Evolutionary conservation across 768 basidiomycete species (phyloP).

Genomic region (Mrakia frigida): DNA sequence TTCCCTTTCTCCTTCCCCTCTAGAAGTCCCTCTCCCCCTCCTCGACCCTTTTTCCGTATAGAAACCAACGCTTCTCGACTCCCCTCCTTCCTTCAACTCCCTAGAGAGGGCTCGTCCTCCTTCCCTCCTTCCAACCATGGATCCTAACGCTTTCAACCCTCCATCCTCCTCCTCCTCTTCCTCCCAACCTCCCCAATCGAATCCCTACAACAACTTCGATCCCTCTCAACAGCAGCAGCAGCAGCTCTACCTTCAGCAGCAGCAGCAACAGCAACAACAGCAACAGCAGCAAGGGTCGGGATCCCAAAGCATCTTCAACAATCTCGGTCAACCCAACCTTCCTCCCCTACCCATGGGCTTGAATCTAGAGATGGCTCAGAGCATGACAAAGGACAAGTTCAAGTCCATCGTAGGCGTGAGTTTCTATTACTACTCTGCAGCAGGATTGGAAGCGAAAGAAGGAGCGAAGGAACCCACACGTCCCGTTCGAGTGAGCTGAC

Average conservation of each 20-base stretch:
- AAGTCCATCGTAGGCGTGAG: background rate
- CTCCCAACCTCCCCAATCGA: constrained; percentile 10
- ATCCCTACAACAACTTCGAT: background rate
- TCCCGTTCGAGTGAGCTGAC: constrained; percentile 4
- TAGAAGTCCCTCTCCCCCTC: background rate
- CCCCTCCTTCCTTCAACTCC: background rate
- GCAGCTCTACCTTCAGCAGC: constrained; percentile 23
- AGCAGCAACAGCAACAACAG: constrained; percentile 20
- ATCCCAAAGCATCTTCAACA: background rate
- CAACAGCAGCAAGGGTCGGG: constrained; percentile 32
- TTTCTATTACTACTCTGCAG: background rate
- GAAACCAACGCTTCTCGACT: background rate
- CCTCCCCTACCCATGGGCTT: constrained; percentile 19
- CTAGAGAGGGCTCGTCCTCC: background rate
- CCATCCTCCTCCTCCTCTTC: background rate
- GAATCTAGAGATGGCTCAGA: constrained; percentile 6
- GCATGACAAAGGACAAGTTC: constrained; percentile 13
- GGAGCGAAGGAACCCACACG: too few relatives aligned
- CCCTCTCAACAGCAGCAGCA: constrained; percentile 33
- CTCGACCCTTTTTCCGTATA: background rate
- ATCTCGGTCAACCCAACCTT: background rate
- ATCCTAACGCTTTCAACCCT: background rate
- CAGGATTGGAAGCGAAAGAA: background rate
- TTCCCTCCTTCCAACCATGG: constrained; percentile 1
- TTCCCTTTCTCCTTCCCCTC: background rate